Base-by-base conservation (phyloP, 768 basidiomycete species). In the Phanerodontia chrysosporium region DNA sequence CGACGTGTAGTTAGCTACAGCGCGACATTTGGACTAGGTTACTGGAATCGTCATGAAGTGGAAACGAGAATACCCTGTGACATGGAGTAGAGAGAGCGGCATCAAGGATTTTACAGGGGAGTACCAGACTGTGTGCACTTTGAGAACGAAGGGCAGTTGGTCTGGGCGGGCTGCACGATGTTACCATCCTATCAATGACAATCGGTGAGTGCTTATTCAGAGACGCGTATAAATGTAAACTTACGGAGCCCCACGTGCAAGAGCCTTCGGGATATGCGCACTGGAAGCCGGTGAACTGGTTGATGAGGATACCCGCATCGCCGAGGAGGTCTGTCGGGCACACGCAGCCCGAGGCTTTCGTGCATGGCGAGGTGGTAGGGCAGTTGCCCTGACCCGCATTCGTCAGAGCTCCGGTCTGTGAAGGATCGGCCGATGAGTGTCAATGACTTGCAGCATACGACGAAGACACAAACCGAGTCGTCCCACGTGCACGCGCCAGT, bases 241-340 rank as follows among this genome's bases (percentile, higher is more conserved):
- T 27, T 46, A 60, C 61, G 30, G 16, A 32, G 53, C 57, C 62
- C 64, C 64, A 65, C 18, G 59, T 63, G 51, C 64, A 65, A 13
- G 64, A 59, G 18, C 64, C 64, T 25, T 48, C 28, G 16, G 57
- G 51, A 49, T 62, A 65, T 6, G 64, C 64, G 57, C 64, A 65
- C 55, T 65, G 64, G 62, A 61, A 65, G 29, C 61, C 61, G 9
- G 64, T 60, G 46, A 62, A 65, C 56, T 62, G 55, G 53, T 65
- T 65, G 57, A 65, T 65, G 25, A 65, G 44, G 9, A 63, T 60
- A 29, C 64, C 64, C 18, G 57, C 45, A 56, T 59, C 51, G 27
- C 45, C 51, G 61, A 45, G 49, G 42, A 32, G n/a, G 59, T 65
- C 61, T 14, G 10, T 32, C 4, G 64, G 64, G 54, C 64, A 65